These are phyloP conservation scores for Fusarium caatingaense DNA, from an alignment of 2,329 filamentous ascomycete species.

Conservation along the genomic window DNA sequence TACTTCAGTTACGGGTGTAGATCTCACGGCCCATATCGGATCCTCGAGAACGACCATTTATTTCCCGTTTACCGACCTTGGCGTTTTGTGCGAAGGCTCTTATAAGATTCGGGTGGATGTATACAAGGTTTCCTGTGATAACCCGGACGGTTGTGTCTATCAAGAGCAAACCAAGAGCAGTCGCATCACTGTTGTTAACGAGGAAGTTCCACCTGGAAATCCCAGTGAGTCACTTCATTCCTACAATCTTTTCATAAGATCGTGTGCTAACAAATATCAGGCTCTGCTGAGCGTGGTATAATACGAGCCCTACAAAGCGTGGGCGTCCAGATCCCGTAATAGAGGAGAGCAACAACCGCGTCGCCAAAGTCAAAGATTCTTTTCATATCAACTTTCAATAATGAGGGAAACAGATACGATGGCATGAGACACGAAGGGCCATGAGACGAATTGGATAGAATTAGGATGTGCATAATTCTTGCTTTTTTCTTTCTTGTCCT, in stretches of 20 bases:
- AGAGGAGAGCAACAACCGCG: not conserved
- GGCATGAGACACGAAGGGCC: not conserved
- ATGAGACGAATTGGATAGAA: not conserved
- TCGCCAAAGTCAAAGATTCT: too few relatives aligned
- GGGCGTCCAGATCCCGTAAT: constrained; percentile 5
- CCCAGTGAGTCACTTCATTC: constrained; percentile 6
- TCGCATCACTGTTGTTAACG: constrained; percentile 27
- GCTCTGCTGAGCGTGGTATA: constrained; percentile 6
- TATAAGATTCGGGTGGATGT: constrained; percentile 48
- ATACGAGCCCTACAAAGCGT: constrained; percentile 10
- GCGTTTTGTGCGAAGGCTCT: constrained; percentile 35
- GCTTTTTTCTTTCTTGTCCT: not conserved
- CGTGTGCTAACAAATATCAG: not conserved
- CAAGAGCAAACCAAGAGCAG: constrained; percentile 33
- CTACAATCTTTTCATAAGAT: fast-evolving
- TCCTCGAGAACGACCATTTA: constrained; percentile 23
- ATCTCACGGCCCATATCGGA: constrained; percentile 10
- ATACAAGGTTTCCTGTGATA: constrained; percentile 37
- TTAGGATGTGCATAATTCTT: not conserved
- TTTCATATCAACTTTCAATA: not conserved
- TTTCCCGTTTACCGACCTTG: constrained; percentile 46
- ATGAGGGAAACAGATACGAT: not conserved
- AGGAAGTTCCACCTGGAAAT: not conserved
- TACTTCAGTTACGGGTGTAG: constrained; percentile 32
- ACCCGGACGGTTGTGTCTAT: constrained; percentile 20